A percentile compares a stretch with the other conserved stretches of the same genome.
These are phyloP conservation scores for Pythium rishiriense DNA, from an alignment of 352 stramenopile species.

Conservation along the genomic window DNA sequence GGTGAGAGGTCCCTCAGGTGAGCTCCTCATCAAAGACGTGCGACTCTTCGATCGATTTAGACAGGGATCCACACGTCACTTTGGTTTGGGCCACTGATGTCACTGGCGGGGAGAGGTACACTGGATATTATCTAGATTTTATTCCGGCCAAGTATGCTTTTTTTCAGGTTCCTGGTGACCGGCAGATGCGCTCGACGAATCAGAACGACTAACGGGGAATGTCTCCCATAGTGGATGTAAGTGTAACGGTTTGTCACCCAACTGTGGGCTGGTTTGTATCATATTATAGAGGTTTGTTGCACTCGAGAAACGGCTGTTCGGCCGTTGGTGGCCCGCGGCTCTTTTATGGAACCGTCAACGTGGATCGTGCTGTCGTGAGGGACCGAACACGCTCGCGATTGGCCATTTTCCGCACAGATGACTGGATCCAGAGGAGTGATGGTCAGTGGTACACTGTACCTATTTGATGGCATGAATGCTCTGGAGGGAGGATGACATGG, in stretches of 20 bases:
- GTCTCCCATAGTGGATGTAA: not conserved
- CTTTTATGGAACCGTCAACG: slow-evolving; percentile 5
- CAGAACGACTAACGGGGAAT: slow-evolving; percentile 2
- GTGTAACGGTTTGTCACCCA: not conserved
- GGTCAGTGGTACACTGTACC: slow-evolving; percentile 8
- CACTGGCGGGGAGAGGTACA: not conserved
- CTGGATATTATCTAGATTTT: slow-evolving; percentile 2
- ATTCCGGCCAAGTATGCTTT: not conserved
- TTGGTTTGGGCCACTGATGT: slow-evolving; percentile 12
- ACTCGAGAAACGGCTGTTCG: slow-evolving; percentile 8
- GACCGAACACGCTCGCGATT: slow-evolving; percentile 4
- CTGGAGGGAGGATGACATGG: not conserved
- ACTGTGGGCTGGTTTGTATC: slow-evolving; percentile 3
- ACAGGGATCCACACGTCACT: slow-evolving; percentile 17
- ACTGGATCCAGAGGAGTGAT: not conserved
- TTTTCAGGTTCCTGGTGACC: not conserved
- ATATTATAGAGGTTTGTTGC: slow-evolving; percentile 2
- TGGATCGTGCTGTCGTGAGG: slow-evolving; percentile 9
- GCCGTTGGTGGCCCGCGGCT: not conserved
- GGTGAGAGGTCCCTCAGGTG: not conserved
- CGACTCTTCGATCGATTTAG: slow-evolving; percentile 11
- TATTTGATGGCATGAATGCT: not conserved
- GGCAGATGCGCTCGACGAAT: not conserved
- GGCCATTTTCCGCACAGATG: slow-evolving; percentile 1
- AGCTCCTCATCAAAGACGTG: slow-evolving; percentile 19